Evolutionary conservation across 495 filamentous ascomycete species (phyloP).

Genomic region (Penicillium pulvis): DNA sequence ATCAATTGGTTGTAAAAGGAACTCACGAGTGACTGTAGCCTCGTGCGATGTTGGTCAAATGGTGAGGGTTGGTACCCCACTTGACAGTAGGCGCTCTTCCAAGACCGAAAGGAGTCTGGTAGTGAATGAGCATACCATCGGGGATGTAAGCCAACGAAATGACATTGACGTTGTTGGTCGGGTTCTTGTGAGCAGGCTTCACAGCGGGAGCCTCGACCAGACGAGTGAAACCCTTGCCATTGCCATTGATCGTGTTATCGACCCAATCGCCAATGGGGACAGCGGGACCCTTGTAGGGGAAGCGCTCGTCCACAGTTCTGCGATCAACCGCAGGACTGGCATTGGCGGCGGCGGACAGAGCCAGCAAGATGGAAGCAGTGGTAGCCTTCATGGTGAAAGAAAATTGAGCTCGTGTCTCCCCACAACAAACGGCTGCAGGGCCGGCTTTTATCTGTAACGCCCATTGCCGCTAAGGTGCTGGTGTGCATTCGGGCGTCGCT

Average conservation of each 20-base stretch:
- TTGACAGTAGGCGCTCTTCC: conserved; percentile 40
- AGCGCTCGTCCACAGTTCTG: conserved; percentile 38
- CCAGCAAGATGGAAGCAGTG: conserved; percentile 21
- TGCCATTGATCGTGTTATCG: conserved; percentile 51
- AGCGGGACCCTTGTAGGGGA: conserved; percentile 49
- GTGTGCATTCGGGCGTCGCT: background rate
- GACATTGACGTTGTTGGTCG: conserved; percentile 57
- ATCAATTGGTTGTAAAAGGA: background rate
- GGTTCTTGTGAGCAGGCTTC: conserved; percentile 38
- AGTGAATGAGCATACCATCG: conserved; percentile 53
- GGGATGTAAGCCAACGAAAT: conserved; percentile 53
- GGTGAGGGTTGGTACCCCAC: conserved; percentile 37
- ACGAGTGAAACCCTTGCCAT: conserved; percentile 54
- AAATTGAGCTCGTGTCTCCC: conserved; percentile 1
- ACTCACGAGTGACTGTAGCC: conserved; percentile 42
- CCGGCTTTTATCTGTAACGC: conserved; percentile 1
- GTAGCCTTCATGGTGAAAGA: conserved; percentile 26
- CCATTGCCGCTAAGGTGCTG: background rate
- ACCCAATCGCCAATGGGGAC: conserved; percentile 55
- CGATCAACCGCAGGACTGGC: conserved; percentile 33
- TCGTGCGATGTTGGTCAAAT: conserved; percentile 32
- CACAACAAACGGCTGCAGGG: background rate
- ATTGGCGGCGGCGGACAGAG: conserved; percentile 25
- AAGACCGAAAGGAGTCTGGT: conserved; percentile 56
- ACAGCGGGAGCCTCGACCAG: conserved; percentile 58